Evolutionary conservation across 23 red algal genomes (phyloP).

Genomic region (Gracilaria vermiculophylla): DNA sequence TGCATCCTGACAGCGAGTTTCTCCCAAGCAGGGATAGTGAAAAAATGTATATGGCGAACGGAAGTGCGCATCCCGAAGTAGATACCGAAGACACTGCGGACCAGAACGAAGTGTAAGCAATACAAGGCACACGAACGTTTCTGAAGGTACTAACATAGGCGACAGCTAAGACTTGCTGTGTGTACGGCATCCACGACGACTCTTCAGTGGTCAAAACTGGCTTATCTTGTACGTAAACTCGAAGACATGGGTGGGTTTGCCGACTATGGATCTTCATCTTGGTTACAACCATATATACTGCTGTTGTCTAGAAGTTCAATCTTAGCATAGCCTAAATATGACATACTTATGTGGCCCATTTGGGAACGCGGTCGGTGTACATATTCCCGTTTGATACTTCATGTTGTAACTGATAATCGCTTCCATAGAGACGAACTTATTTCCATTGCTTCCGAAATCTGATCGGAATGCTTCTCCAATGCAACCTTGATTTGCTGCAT

Average conservation of each 20-base stretch:
- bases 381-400: background rate
- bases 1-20: conserved; percentile 30
- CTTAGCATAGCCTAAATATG: background rate
- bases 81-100: background rate
- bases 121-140: background rate
- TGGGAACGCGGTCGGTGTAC: background rate
- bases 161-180: no score
- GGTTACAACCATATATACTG: no score
- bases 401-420: conserved; percentile 17
- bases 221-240: background rate
- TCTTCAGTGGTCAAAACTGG: background rate
- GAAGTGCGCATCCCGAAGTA: background rate
- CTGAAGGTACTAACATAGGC: no score
- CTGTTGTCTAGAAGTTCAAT: no score
- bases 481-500: conserved; percentile 35
- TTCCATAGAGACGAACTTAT: conserved; percentile 43
- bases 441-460: conserved; percentile 51
- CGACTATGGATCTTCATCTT: no score
- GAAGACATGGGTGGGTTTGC: background rate
- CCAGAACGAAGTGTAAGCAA: background rate
- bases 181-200: no score
- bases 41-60: background rate
- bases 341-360: background rate
- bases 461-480: conserved; percentile 43
- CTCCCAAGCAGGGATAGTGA: background rate